A percentile compares a stretch with the other conserved stretches of the same genome.
These are phyloP conservation scores for Nevesoporus exiguus DNA, from an alignment of 768 basidiomycete genomes.

Conservation along the genomic window DNA sequence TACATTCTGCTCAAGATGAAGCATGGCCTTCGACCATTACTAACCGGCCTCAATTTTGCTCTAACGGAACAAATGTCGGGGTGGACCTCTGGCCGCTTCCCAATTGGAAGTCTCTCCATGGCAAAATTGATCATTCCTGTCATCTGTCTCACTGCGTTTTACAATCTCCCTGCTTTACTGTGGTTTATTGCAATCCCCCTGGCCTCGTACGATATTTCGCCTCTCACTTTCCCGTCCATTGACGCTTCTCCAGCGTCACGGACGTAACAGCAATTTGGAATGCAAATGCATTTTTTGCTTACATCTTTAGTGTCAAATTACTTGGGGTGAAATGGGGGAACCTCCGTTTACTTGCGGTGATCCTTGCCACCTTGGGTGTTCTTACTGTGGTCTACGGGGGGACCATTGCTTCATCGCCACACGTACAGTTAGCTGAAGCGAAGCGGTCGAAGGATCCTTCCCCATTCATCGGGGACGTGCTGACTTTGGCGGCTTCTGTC, in stretches of 20 bases:
- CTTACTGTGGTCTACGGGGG: slow-evolving; percentile 82
- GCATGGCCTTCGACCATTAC: slow-evolving; percentile 45
- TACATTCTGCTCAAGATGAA: slow-evolving; percentile 54
- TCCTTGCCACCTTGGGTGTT: slow-evolving; percentile 79
- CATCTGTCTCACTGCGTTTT: slow-evolving; percentile 35
- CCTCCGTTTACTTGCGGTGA: slow-evolving; percentile 65
- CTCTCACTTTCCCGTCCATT: slow-evolving; percentile 1
- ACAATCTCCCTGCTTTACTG: slow-evolving; percentile 62
- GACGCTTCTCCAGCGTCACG: slow-evolving; percentile 50
- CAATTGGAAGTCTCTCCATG: slow-evolving; percentile 23
- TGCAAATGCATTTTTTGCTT: slow-evolving; percentile 88
- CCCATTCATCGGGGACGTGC: slow-evolving; percentile 67
- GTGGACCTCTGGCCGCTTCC: slow-evolving; percentile 4
- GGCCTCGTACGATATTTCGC: slow-evolving; percentile 53
- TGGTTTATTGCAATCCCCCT: slow-evolving; percentile 75
- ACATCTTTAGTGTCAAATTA: slow-evolving; percentile 75
- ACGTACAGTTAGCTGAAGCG: slow-evolving; percentile 12
- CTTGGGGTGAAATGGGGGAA: slow-evolving; percentile 62
- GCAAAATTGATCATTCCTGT: slow-evolving; percentile 34
- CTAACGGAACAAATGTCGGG: slow-evolving; percentile 34
- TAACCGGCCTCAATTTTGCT: slow-evolving; percentile 49
- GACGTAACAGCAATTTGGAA: slow-evolving; percentile 91
- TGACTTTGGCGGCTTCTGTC: slow-evolving; percentile 71
- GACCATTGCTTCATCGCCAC: slow-evolving; percentile 30
- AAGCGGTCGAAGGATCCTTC: slow-evolving; percentile 32